A percentile compares a stretch with the other conserved stretches of the same genome.
Evolutionary conservation across 495 filamentous ascomycete species (phyloP).

Genomic region (Xylaria venustula): DNA sequence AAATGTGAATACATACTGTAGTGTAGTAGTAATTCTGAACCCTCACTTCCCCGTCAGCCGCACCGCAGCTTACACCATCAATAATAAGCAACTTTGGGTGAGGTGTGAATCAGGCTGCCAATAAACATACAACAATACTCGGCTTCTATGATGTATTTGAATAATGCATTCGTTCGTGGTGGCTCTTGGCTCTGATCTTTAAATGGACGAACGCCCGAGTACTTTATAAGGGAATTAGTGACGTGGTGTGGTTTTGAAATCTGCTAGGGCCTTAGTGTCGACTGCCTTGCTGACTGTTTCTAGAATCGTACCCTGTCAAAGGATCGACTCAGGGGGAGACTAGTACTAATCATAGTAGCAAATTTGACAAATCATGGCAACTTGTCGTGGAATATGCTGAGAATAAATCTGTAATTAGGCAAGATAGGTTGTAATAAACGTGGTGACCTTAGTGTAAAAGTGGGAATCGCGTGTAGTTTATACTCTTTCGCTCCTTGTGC

Average conservation of each 20-base stretch:
- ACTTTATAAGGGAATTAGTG: background rate
- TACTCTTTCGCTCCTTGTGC: background rate
- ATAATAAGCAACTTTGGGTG: background rate
- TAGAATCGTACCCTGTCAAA: conserved; percentile 8
- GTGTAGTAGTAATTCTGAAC: background rate
- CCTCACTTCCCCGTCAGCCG: background rate
- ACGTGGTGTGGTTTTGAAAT: background rate
- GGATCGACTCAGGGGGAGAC: conserved; percentile 6
- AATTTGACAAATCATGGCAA: conserved; percentile 13
- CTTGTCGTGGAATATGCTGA: background rate
- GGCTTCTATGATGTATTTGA: too few species aligned
- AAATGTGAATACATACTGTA: too few species aligned
- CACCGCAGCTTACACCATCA: background rate
- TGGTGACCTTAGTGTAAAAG: conserved; percentile 2
- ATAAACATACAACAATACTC: too few species aligned
- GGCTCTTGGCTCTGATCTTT: too few species aligned
- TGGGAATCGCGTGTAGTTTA: background rate
- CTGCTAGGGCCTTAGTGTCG: background rate
- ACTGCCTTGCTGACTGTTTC: conserved; percentile 18
- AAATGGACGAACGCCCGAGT: too few species aligned
- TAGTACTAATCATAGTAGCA: conserved; percentile 16
- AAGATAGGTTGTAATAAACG: conserved; percentile 5
- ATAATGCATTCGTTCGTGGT: too few species aligned
- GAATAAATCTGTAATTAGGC: background rate
- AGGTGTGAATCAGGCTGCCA: too few species aligned